Evolutionary conservation across 768 basidiomycete genomes (phyloP).

Genomic region (Suillus sp.): DNA sequence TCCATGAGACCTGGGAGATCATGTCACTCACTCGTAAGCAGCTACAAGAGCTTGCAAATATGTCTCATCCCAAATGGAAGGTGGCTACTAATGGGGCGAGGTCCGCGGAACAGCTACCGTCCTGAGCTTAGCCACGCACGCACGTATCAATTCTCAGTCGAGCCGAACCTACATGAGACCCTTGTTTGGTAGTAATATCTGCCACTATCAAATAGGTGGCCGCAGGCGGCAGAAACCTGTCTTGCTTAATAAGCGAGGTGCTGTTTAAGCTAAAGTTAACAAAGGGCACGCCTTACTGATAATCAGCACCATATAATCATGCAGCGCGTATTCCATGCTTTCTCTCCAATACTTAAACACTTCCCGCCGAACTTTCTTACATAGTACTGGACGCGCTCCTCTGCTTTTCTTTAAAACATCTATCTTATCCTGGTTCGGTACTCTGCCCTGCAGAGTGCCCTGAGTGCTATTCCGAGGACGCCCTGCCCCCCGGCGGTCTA

Average conservation of each 20-base stretch:
- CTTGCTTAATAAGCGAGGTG: conserved; percentile 3
- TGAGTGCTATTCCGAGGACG: conserved; percentile 4
- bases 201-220: conserved; percentile 3
- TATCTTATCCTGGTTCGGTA: not conserved
- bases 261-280: conserved; percentile 6
- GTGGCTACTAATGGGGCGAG: not conserved
- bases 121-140: not conserved
- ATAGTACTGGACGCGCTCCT: not conserved
- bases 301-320: conserved; percentile 11
- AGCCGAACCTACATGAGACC: not conserved
- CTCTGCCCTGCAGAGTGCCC: not conserved
- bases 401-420: not conserved
- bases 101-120: conserved; percentile 2
- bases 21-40: not conserved
- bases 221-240: not conserved
- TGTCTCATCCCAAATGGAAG: not conserved
- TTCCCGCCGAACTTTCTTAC: too few relatives aligned
- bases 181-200: not conserved
- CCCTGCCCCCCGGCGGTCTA: conserved; percentile 10
- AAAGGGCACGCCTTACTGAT: conserved; percentile 1
- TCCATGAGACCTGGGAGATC: not conserved
- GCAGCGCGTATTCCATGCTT: conserved; percentile 10
- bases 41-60: not conserved
- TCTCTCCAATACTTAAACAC: not conserved
- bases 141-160: not conserved